Base-by-base conservation (phyloP, 257 asterid species). In the Petrea volubilis region DNA sequence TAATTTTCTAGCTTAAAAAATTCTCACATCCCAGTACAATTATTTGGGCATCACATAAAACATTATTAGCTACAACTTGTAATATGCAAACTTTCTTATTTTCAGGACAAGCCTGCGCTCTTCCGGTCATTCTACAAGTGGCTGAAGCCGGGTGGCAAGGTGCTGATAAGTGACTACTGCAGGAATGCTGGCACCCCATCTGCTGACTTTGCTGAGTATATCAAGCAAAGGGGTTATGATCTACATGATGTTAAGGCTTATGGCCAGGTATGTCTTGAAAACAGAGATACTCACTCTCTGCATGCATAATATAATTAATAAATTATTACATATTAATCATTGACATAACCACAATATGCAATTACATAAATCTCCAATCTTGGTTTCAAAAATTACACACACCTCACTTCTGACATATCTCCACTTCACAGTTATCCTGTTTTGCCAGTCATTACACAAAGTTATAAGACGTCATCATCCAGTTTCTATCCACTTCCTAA, bases 121-220 rank as follows among this genome's bases (percentile, higher is more conserved):
- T 95, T 95, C 86, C 87, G 83, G 73, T 86, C 91, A 13, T 95
- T 95, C 87, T 84, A 88, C 92, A 87, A 87, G 82, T 95, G 99
- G 99, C 82, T 95, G 82, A 92, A 90, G 81, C 99, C 99, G 2
- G 98, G 99, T 49, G 99, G 99, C 69, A 92, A 78, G 78, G 90
- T 95, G 62, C 95, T 95, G 21, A 92, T 88, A 31, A 90, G 89
- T 47, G 99, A 95, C 80, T 95, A 95, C 85, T 95, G 99, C 85
- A 92, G 85, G 79, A 88, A 64, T 31, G 85, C 90, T 33, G 99
- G 91, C 50, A 52, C 88, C 47, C 86, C 97, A 21, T 90, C 98
- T 27, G 76, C 74, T 50, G 92, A 92, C 38, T 95, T 95, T 52
- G 69, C 87, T 0, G 82, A 80, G 65, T 95, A 95, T 78, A 95